phyloP scores from a whole-genome alignment of 148 eudicot species.

The Cornus florida region DNA sequence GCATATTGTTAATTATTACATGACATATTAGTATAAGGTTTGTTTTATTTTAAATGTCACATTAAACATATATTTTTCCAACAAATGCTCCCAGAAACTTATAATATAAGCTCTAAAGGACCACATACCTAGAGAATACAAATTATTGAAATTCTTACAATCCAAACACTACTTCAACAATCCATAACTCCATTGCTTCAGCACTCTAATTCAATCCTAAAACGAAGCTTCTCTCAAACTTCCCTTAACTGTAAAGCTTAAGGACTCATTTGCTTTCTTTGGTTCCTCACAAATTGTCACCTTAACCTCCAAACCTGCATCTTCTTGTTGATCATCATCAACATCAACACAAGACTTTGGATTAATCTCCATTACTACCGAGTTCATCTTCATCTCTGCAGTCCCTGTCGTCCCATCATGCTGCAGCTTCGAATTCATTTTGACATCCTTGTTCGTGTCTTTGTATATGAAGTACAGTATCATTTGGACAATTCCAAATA shows the following conservation, averaged over 20 bases:
- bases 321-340: background rate
- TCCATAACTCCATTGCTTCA: too few species aligned
- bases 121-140: too few species aligned
- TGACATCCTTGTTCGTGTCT: slow-evolving; percentile 17
- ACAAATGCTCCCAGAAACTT: too few species aligned
- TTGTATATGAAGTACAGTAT: slow-evolving; percentile 49
- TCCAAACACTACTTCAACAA: too few species aligned
- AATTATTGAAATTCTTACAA: too few species aligned
- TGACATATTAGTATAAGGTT: too few species aligned
- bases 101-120: too few species aligned
- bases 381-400: slow-evolving; percentile 14
- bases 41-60: too few species aligned
- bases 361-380: background rate
- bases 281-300: background rate
- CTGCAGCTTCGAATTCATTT: slow-evolving; percentile 3
- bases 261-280: too few species aligned
- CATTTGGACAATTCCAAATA: slow-evolving; percentile 56
- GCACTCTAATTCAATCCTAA: too few species aligned
- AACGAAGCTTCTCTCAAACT: background rate
- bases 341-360: background rate
- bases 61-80: too few species aligned
- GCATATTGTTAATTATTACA: too few species aligned
- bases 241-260: background rate
- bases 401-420: slow-evolving; percentile 23
- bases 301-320: background rate